Conservation (phyloP, 495 filamentous ascomycete genomes). For the Trichocladium antarcticum region DNA sequence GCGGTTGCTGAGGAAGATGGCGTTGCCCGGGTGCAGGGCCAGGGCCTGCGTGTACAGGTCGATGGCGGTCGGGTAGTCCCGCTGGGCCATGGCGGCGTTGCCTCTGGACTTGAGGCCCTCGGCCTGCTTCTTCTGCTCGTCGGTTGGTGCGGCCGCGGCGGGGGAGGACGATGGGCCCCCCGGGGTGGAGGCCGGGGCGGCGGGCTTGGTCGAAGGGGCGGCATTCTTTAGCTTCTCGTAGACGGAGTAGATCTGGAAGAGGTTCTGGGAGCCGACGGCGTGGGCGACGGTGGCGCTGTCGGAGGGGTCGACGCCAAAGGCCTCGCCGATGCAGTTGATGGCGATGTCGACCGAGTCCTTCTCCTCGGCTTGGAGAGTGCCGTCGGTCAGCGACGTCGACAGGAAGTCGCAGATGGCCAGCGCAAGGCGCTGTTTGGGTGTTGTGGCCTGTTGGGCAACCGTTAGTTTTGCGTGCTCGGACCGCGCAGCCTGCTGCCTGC, state of each 20-base stretch:
- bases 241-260: slow-evolving; percentile 81
- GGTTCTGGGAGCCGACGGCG: slow-evolving; percentile 72
- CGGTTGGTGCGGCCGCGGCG: slow-evolving; percentile 30
- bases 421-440: slow-evolving; percentile 89
- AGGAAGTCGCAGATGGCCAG: slow-evolving; percentile 97
- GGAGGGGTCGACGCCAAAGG: slow-evolving; percentile 82
- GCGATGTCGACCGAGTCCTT: slow-evolving; percentile 86
- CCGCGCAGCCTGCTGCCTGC: background rate
- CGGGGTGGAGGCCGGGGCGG: slow-evolving; percentile 20
- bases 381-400: slow-evolving; percentile 70
- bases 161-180: slow-evolving; percentile 10
- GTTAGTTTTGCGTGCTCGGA: background rate
- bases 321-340: slow-evolving; percentile 81
- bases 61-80: slow-evolving; percentile 75
- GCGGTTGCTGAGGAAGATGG: slow-evolving; percentile 95
- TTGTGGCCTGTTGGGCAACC: slow-evolving; percentile 29
- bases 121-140: slow-evolving; percentile 57
- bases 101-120: slow-evolving; percentile 83
- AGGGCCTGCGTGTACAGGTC: slow-evolving; percentile 78
- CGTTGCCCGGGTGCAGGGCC: slow-evolving; percentile 66
- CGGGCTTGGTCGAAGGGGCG: slow-evolving; percentile 11
- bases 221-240: slow-evolving; percentile 80
- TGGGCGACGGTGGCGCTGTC: slow-evolving; percentile 61
- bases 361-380: slow-evolving; percentile 76
- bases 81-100: slow-evolving; percentile 85